phyloP scores from a whole-genome alignment of 75 land plant genomes.

The Pseudotsuga menziesii region DNA sequence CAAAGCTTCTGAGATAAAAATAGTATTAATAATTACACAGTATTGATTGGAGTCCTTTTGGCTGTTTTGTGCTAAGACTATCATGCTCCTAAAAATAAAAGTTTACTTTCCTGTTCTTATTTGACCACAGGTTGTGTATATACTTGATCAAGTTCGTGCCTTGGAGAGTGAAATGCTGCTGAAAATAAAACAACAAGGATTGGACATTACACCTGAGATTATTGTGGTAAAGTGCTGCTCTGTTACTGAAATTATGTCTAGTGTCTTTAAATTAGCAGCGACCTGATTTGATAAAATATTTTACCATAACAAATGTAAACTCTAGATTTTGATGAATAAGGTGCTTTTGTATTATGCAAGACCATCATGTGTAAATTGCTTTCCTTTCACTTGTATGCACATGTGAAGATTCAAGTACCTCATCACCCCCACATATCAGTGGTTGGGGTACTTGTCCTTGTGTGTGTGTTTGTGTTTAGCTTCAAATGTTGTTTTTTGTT shows the following conservation, averaged over 20 bases:
- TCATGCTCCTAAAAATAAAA: neutral
- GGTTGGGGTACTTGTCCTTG: neutral
- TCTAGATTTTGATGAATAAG: neutral
- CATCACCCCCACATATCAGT: too few species aligned
- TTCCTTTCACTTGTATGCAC: too few species aligned
- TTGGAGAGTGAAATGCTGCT: slow-evolving; percentile 53
- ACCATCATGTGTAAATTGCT: neutral
- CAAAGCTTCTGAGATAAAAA: neutral
- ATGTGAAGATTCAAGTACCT: too few species aligned
- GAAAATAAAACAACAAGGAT: slow-evolving; percentile 48
- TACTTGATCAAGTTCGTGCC: slow-evolving; percentile 69
- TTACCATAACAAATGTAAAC: neutral
- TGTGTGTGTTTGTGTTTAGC: too few species aligned
- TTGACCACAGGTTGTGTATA: slow-evolving; percentile 46
- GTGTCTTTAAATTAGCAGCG: neutral
- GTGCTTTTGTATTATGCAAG: neutral
- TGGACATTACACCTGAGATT: slow-evolving; percentile 45
- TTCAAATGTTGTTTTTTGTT: too few species aligned
- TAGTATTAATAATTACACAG: neutral
- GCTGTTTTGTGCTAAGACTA: neutral
- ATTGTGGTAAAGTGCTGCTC: slow-evolving; percentile 33
- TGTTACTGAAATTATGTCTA: neutral
- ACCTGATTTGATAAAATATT: neutral
- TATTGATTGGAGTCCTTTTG: neutral
- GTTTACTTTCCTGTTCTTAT: neutral